Conservation (phyloP, 768 basidiomycete species). For the Boletales sp. region DNA sequence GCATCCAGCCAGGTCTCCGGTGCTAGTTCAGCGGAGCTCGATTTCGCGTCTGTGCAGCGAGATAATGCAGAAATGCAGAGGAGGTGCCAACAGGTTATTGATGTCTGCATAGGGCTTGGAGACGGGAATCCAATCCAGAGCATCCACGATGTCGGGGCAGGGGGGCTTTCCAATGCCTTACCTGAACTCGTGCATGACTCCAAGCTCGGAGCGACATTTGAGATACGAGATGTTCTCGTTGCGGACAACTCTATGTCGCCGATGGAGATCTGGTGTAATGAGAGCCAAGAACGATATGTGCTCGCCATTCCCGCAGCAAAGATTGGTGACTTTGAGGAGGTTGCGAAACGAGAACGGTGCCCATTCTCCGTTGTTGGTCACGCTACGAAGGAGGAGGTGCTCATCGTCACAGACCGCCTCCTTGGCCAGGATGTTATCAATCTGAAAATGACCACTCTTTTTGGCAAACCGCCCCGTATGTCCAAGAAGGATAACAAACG, state of each 20-base stretch:
- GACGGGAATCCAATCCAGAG: conserved; percentile 81
- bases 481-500: conserved; percentile 60
- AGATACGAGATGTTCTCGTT: conserved; percentile 89
- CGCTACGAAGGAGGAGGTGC: conserved; percentile 76
- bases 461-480: conserved; percentile 96
- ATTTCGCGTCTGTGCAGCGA: conserved; percentile 96
- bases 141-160: conserved; percentile 98
- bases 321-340: conserved; percentile 60
- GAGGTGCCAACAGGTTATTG: conserved; percentile 95
- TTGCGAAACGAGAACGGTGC: conserved; percentile 87
- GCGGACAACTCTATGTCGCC: conserved; percentile 95
- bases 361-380: conserved; percentile 90
- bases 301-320: conserved; percentile 75
- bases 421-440: conserved; percentile 77
- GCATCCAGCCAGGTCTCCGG: conserved; percentile 94
- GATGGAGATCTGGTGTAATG: conserved; percentile 99
- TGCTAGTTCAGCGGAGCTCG: conserved; percentile 85
- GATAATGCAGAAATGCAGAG: conserved; percentile 99
- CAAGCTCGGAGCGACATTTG: conserved; percentile 84
- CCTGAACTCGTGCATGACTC: conserved; percentile 98
- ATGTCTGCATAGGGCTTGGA: conserved; percentile 70
- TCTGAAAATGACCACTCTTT: conserved; percentile 91
- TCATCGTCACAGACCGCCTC: conserved; percentile 87
- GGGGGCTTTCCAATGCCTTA: conserved; percentile 93
- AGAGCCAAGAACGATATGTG: conserved; percentile 97